phyloP scores from a whole-genome alignment of 1,139 yeast genomes.

The Pichia inconspicua region DNA sequence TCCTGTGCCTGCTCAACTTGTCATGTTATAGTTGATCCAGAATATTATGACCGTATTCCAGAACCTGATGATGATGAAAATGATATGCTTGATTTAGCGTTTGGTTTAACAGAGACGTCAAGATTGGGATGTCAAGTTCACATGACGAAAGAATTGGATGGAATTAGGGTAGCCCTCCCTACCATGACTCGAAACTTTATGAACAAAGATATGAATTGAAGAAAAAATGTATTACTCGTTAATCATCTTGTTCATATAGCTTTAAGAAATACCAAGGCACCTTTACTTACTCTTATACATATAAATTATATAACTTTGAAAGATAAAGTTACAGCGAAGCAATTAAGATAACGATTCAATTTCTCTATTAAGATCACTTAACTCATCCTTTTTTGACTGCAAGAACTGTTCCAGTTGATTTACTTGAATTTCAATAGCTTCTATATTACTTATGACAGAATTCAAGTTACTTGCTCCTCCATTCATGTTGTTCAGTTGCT shows the following conservation, averaged over 20 bases:
- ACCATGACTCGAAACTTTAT: conserved; percentile 96
- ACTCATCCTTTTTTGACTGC: conserved; percentile 42
- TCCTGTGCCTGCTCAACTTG: conserved; percentile 98
- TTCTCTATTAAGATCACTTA: conserved; percentile 39
- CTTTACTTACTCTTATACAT: too few relatives aligned
- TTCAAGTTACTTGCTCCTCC: conserved; percentile 28
- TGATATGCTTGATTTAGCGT: conserved; percentile 96
- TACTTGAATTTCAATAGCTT: conserved; percentile 60
- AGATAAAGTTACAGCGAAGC: too few relatives aligned
- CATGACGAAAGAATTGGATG: conserved; percentile 87
- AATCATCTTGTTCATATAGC: too few relatives aligned
- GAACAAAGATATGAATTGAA: conserved; percentile 14
- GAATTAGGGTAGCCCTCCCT: conserved; percentile 91
- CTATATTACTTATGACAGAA: conserved; percentile 51
- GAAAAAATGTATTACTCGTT: neutral
- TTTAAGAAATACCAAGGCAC: too few relatives aligned
- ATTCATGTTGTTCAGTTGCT: conserved; percentile 20
- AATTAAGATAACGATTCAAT: conserved; percentile 24
- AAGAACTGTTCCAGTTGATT: conserved; percentile 51
- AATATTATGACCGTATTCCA: conserved; percentile 78
- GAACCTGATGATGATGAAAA: conserved; percentile 98
- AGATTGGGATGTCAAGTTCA: conserved; percentile 89
- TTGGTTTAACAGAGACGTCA: conserved; percentile 93
- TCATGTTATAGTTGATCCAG: conserved; percentile 94
- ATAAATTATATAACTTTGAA: too few relatives aligned